Conservation (phyloP, 352 stramenopile genomes). For the Phytophthora tentaculata region DNA sequence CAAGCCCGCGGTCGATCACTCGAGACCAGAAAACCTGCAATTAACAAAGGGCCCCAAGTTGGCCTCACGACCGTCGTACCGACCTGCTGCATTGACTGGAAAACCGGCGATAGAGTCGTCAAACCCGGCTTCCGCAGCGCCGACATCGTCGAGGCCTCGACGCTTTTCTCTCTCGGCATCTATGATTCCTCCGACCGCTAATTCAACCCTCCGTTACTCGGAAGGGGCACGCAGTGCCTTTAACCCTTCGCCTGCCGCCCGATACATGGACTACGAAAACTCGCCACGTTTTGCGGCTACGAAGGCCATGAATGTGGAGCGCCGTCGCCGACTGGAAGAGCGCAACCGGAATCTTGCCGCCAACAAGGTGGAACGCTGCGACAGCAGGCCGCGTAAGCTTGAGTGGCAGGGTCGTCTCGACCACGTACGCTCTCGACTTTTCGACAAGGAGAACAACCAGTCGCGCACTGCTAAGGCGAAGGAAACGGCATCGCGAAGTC, state of each 20-base stretch:
- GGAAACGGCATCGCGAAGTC: slow-evolving; percentile 8
- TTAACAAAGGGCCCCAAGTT: slow-evolving; percentile 18
- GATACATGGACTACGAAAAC: slow-evolving; percentile 48
- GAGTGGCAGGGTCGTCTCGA: slow-evolving; percentile 23
- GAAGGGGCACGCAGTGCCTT: slow-evolving; percentile 5
- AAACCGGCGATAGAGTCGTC: slow-evolving; percentile 10
- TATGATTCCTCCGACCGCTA: background rate
- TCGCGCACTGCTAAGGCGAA: background rate
- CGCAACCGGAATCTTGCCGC: slow-evolving; percentile 30
- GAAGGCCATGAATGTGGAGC: slow-evolving; percentile 46
- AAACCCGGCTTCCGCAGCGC: slow-evolving; percentile 1
- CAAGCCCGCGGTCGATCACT: slow-evolving; percentile 14
- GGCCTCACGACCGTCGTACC: slow-evolving; percentile 9
- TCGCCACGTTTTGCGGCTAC: slow-evolving; percentile 43
- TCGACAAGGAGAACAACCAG: slow-evolving; percentile 22
- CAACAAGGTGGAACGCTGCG: slow-evolving; percentile 15
- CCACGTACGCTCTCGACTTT: slow-evolving; percentile 27
- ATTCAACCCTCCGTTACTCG: no score
- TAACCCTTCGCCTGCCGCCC: slow-evolving; percentile 14
- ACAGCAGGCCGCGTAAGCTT: slow-evolving; percentile 18
- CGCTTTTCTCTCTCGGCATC: slow-evolving; percentile 16
- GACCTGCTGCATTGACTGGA: slow-evolving; percentile 7
- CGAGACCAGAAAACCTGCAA: slow-evolving; percentile 20
- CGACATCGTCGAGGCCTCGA: slow-evolving; percentile 2
- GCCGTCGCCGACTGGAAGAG: slow-evolving; percentile 41